Evolutionary conservation across 129 eudicot species (phyloP).

Genomic region (Centella asiatica): DNA sequence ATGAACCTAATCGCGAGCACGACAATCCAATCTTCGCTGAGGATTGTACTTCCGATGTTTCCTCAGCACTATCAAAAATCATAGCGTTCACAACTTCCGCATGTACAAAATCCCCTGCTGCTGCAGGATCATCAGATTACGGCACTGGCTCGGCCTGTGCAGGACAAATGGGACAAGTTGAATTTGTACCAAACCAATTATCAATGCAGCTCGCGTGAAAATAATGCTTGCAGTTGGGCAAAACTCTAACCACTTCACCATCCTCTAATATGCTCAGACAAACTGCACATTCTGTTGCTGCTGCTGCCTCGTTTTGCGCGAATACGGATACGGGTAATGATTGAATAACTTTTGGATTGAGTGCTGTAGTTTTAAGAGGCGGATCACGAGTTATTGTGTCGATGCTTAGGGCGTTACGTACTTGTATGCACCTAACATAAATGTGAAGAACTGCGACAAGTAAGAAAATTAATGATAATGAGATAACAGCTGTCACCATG

Average conservation of each 20-base stretch:
- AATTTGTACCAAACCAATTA: conserved; percentile 43
- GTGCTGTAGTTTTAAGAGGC: conserved; percentile 43
- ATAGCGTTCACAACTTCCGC: conserved; percentile 33
- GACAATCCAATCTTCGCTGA: conserved; percentile 30
- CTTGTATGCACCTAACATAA: conserved; percentile 47
- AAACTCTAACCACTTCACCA: conserved; percentile 34
- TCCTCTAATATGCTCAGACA: conserved; percentile 48
- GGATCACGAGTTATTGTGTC: conserved; percentile 6
- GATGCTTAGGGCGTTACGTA: conserved; percentile 39
- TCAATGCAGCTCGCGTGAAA: conserved; percentile 64
- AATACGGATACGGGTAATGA: conserved; percentile 37
- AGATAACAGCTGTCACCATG: conserved; percentile 42
- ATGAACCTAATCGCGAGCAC: conserved; percentile 45
- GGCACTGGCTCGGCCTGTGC: conserved; percentile 37
- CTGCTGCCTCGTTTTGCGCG: conserved; percentile 9
- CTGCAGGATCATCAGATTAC: conserved; percentile 28
- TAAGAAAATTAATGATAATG: conserved; percentile 45
- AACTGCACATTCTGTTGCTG: conserved; percentile 41
- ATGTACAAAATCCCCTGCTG: conserved; percentile 17
- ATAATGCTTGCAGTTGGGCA: conserved; percentile 49
- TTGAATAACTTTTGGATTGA: conserved; percentile 41
- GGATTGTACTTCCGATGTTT: conserved; percentile 20
- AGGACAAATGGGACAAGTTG: conserved; percentile 63
- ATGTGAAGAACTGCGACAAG: conserved; percentile 49
- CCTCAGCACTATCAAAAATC: conserved; percentile 16